Percentiles rank a stretch among this genome's conserved stretches.
Conservation (phyloP, 177 flowering plant species). For the Tripterygium wilfordii region DNA sequence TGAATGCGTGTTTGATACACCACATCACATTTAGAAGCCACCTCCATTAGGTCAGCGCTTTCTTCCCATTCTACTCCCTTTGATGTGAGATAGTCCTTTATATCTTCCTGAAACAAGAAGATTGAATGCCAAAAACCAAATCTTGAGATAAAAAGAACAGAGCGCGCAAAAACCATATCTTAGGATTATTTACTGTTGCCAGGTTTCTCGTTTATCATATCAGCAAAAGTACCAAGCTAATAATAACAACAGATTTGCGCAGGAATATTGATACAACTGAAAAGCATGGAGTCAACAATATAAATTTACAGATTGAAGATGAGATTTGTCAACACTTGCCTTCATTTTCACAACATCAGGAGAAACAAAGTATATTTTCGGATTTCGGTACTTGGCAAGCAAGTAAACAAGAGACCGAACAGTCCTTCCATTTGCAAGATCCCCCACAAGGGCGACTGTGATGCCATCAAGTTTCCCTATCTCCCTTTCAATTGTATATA, state of each 20-base stretch:
- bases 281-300: too few species aligned
- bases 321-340: constrained; percentile 32
- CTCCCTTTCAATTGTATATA: constrained; percentile 91
- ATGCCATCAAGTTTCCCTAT: constrained; percentile 88
- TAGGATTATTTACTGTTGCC: too few species aligned
- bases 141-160: too few species aligned
- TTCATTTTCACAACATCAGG: constrained; percentile 89
- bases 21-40: constrained; percentile 89
- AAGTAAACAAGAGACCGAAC: constrained; percentile 94
- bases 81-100: constrained; percentile 74
- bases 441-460: constrained; percentile 90
- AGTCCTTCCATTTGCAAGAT: constrained; percentile 99
- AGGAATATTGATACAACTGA: too few species aligned
- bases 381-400: constrained; percentile 75
- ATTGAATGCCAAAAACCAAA: neutral
- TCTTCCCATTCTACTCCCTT: constrained; percentile 90
- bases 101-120: constrained; percentile 64
- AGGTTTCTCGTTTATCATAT: too few species aligned
- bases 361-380: constrained; percentile 86
- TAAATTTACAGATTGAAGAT: neutral
- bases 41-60: constrained; percentile 77
- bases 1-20: constrained; percentile 98
- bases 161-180: too few species aligned
- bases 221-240: too few species aligned
- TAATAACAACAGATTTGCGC: too few species aligned